These are phyloP conservation scores for Apiotrichum akiyoshidainum DNA, from an alignment of 1,284 basidiomycete genomes.

Conservation along the genomic window DNA sequence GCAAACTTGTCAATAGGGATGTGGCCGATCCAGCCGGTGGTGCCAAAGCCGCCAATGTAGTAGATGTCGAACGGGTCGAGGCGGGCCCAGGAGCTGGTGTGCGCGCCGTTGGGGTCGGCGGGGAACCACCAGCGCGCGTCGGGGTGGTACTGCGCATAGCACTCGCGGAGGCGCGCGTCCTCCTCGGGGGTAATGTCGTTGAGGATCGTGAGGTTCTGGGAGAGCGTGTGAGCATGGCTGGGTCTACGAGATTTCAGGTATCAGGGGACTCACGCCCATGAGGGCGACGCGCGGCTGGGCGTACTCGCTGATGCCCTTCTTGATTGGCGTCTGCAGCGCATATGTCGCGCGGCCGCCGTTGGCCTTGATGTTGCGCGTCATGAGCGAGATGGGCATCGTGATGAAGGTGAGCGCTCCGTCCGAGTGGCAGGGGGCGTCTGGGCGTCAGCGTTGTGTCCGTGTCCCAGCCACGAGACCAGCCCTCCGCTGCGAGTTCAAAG, in stretches of 20 bases:
- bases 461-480: too few species aligned
- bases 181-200: conserved; percentile 26
- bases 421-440: conserved; percentile 56
- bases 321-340: conserved; percentile 53
- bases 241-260: too few species aligned
- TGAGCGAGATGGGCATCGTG: conserved; percentile 63
- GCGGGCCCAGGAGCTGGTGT: conserved; percentile 43
- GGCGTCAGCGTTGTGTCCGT: not conserved
- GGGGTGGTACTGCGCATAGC: conserved; percentile 43
- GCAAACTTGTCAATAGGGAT: conserved; percentile 59
- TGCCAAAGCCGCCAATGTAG: conserved; percentile 66
- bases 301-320: conserved; percentile 49
- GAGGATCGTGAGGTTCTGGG: conserved; percentile 42
- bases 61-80: conserved; percentile 54
- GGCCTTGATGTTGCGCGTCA: conserved; percentile 59
- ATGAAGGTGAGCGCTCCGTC: conserved; percentile 63
- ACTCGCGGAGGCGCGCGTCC: conserved; percentile 25
- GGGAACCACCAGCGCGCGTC: conserved; percentile 49
- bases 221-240: not conserved
- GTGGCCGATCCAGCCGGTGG: conserved; percentile 59
- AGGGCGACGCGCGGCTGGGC: conserved; percentile 56
- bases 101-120: conserved; percentile 29
- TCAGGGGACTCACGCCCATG: conserved; percentile 53
- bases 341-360: conserved; percentile 57
- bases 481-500: too few species aligned